phyloP scores from a whole-genome alignment of 352 stramenopile species.

The Globisporangium megalacanthum region DNA sequence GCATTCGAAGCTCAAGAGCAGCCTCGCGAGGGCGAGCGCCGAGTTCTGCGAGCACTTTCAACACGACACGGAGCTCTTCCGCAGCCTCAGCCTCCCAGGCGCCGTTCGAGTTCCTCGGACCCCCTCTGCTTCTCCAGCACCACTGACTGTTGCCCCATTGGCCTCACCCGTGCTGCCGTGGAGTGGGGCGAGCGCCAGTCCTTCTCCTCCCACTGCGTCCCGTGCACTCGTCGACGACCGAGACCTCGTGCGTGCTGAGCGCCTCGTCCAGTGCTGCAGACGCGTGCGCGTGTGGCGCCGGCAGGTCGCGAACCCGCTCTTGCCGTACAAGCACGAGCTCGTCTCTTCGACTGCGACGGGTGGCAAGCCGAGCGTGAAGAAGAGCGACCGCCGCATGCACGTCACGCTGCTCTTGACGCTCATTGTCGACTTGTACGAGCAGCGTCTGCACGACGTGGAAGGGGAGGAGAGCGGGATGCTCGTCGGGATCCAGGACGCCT shows the following conservation, averaged over 20 bases:
- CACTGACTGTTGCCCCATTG: no score
- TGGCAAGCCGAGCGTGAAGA: slow-evolving; percentile 25
- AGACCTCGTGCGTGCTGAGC: slow-evolving; percentile 40
- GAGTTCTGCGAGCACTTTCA: slow-evolving; percentile 48
- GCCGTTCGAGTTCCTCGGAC: not conserved
- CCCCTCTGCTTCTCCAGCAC: not conserved
- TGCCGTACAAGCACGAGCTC: slow-evolving; percentile 55
- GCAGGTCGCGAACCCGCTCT: slow-evolving; percentile 55
- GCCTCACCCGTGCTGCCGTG: no score
- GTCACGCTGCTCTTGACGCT: slow-evolving; percentile 55
- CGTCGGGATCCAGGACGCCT: slow-evolving; percentile 39
- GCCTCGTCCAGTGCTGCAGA: slow-evolving; percentile 67
- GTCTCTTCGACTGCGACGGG: slow-evolving; percentile 12
- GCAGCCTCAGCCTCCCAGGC: slow-evolving; percentile 25
- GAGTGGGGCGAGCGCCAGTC: no score
- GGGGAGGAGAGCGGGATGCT: slow-evolving; percentile 21
- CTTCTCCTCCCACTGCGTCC: no score
- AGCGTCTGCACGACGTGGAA: slow-evolving; percentile 32
- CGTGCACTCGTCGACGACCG: slow-evolving; percentile 25
- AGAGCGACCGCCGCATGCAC: slow-evolving; percentile 67
- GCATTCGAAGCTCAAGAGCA: slow-evolving; percentile 52
- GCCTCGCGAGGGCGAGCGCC: slow-evolving; percentile 32
- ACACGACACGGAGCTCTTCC: slow-evolving; percentile 45
- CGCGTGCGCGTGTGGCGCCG: slow-evolving; percentile 64
- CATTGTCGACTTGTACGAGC: slow-evolving; percentile 76